Evolutionary conservation across 2,329 filamentous ascomycete genomes (phyloP), one percentile per base, ranked within the genome.

Genomic region (Ascomycota sp.): DNA sequence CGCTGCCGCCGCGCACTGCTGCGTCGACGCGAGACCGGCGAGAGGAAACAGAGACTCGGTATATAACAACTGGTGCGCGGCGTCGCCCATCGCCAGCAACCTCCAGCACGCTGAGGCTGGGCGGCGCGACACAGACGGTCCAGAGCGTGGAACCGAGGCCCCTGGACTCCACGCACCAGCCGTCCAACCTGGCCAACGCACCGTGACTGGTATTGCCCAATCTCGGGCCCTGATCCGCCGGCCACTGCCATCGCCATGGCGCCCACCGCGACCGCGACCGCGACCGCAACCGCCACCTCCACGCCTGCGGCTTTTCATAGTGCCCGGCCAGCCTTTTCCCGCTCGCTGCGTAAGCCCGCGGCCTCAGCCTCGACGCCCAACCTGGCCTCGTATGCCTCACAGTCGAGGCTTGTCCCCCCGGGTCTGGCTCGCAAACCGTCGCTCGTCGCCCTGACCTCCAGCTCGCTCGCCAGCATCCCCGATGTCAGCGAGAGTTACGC

Each of bases 371-470:
- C 70, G 7, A 69, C 66, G 5, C 68, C 70, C 9, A 72, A 73
- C 44, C 56, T 75, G 39, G 62, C 62, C 46, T 52, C 57, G 29
- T 70, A 65, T 49, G 52, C 55, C 30, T 52, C 57, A 7, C 63
- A 65, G 41, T 61, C 63, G 33, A 59, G 58, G 40, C 56, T 62
- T 24, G 49, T 49, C 32, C 55, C 57, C 25, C 55, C 49, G 31
- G 58, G 62, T 37, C 59, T 75, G 43, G 63, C 67, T 46, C 72
- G 77, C 48, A 83, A 84, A 58, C 63, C 66, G 38, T 82, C 76
- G 33, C 59, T 80, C 41, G 74, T 72, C 39, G 71, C 76, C 33
- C 63, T 84, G 41, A 79, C 73, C 34, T 59, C 61, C 39, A 59
- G 58, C 46, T 70, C 70, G 24, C 61, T 76, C 35, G 70, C 72